phyloP scores from a whole-genome alignment of 2,329 filamentous ascomycete species.

The Ophiostoma quercus region DNA sequence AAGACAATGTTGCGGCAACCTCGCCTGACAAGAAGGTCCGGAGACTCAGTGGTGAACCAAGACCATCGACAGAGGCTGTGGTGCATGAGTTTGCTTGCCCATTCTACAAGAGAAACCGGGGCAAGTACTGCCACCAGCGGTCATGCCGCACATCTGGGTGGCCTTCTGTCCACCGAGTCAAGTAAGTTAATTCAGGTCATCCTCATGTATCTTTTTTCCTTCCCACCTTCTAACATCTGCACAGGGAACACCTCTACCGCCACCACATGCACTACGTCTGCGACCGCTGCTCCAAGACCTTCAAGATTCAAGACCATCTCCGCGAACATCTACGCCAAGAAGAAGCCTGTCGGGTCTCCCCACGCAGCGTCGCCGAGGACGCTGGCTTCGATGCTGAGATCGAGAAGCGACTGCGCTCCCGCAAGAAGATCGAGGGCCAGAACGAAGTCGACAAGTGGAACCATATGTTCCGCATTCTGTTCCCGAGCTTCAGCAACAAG shows the following conservation, averaged over 20 bases:
- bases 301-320: slow-evolving; percentile 34
- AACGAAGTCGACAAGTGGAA: slow-evolving; percentile 38
- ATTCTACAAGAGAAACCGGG: slow-evolving; percentile 39
- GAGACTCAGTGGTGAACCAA: slow-evolving; percentile 14
- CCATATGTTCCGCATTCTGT: slow-evolving; percentile 37
- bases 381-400: slow-evolving; percentile 37
- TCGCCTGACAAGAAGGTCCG: background rate
- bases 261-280: slow-evolving; percentile 35
- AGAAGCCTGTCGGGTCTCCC: slow-evolving; percentile 29
- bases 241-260: slow-evolving; percentile 38
- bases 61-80: background rate
- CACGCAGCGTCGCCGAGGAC: slow-evolving; percentile 32
- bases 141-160: slow-evolving; percentile 38
- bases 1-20: background rate
- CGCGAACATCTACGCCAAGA: slow-evolving; percentile 33
- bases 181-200: slow-evolving; percentile 28
- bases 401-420: slow-evolving; percentile 34
- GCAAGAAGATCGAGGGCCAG: slow-evolving; percentile 32
- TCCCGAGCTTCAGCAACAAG: slow-evolving; percentile 32
- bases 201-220: background rate
- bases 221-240: background rate
- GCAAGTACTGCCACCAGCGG: slow-evolving; percentile 34
- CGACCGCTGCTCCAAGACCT: slow-evolving; percentile 36
- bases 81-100: slow-evolving; percentile 35
- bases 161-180: slow-evolving; percentile 39